phyloP scores from a whole-genome alignment of 2,329 filamentous ascomycete genomes.

The Elsinoe perseae region DNA sequence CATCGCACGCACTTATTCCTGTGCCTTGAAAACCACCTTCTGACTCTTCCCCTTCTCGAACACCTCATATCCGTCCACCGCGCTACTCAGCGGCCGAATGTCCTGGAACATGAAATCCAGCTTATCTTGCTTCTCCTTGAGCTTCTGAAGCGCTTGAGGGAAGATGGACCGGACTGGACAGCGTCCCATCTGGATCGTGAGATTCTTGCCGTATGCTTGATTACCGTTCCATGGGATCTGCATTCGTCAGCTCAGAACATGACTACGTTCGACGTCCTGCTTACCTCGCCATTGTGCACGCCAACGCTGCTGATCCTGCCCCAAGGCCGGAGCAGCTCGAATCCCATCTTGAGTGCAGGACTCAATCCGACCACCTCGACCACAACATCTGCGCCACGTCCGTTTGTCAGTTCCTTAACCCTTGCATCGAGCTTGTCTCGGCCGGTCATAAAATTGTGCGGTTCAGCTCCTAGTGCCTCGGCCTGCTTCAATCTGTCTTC shows the following conservation, averaged over 20 bases:
- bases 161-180: constrained; percentile 46
- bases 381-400: constrained; percentile 76
- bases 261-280: not conserved
- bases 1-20: not conserved
- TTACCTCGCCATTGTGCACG: constrained; percentile 39
- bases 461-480: constrained; percentile 66
- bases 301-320: constrained; percentile 42
- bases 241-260: not conserved
- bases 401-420: constrained; percentile 67
- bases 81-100: constrained; percentile 44
- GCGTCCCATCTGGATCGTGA: constrained; percentile 43
- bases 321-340: constrained; percentile 44
- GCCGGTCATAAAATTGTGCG: constrained; percentile 68
- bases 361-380: constrained; percentile 50
- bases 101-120: constrained; percentile 48
- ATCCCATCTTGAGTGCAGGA: constrained; percentile 41
- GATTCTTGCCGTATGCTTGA: constrained; percentile 44
- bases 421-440: constrained; percentile 57
- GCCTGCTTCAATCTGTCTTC: constrained; percentile 59
- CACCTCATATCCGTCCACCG: constrained; percentile 45
- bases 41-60: constrained; percentile 49
- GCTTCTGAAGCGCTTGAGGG: constrained; percentile 38
- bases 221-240: constrained; percentile 42
- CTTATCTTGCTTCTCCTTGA: constrained; percentile 43
- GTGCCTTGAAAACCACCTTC: constrained; percentile 41